phyloP scores from a whole-genome alignment of 2,329 filamentous ascomycete species.

The Diaporthe capsici region DNA sequence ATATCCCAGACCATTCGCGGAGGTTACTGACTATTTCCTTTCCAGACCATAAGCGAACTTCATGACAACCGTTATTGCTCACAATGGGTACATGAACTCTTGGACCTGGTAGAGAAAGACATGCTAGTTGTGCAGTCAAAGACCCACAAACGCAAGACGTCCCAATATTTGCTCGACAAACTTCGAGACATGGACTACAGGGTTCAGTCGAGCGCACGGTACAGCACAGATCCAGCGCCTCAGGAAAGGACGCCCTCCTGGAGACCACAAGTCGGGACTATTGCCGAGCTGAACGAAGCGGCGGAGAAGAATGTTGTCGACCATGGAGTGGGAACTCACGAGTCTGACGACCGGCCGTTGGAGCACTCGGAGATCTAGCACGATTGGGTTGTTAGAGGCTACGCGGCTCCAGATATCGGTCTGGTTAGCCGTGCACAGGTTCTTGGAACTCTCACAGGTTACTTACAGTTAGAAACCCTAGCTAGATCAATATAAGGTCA shows the following conservation, averaged over 20 bases:
- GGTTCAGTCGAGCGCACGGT: not conserved
- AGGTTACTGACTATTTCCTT: not conserved
- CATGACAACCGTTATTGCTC: not conserved
- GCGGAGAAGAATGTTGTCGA: not conserved
- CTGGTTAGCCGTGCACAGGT: not conserved
- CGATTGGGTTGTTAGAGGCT: not conserved
- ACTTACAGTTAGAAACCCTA: too few relatives aligned
- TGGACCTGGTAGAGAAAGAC: conserved; percentile 4
- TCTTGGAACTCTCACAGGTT: not conserved
- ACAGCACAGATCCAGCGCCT: not conserved
- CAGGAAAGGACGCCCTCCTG: not conserved
- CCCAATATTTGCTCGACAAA: not conserved
- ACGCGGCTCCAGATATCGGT: too few relatives aligned
- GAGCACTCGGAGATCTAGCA: not conserved
- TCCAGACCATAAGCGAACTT: conserved; percentile 28
- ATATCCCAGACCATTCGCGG: accelerated
- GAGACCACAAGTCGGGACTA: not conserved
- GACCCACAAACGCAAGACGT: not conserved
- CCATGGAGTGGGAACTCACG: not conserved
- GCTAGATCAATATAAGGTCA: too few relatives aligned
- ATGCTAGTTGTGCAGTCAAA: conserved; percentile 21
- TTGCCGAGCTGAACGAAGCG: conserved; percentile 18
- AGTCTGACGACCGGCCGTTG: not conserved
- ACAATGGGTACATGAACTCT: not conserved
- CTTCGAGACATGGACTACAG: not conserved